Base-by-base conservation (phyloP, 805 yeast genomes). In the Geotrichum ghanense region DNA sequence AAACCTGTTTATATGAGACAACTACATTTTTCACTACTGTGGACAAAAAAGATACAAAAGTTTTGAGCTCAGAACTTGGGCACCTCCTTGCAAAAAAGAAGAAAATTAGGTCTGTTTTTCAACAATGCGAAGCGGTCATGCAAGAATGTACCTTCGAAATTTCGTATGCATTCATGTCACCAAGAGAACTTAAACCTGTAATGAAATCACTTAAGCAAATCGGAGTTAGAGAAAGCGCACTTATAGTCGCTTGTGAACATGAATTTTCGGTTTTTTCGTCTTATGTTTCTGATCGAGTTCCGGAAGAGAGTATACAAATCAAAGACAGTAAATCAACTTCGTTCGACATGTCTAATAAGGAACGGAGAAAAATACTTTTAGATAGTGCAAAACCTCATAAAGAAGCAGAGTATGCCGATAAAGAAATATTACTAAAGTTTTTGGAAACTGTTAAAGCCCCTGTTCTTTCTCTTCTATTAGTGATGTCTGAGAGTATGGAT, bases 101-200 rank as follows among this genome's bases (percentile, higher is more conserved):
- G 0, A 23, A 55, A 1, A 55, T 72, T 3, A 53, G 65, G 27
- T 51, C 61, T 1, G 65, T 68, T 37, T 56, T 71, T 6, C 57
- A 55, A 7, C 54, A 60, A 12, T 65, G 72, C 43, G 59, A 64
- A 23, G 56, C 65, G 4, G 74, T 69, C 1, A 54, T 72, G 23
- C 66, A 70, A 26, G 78, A 74, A 52, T 71, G 76, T 50, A 56
- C 67, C 2, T 74, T 70, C 50, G 79, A 74, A 52, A 59, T 73
- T 1, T 70, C 78, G 1, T 74, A 70, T 50, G 69, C 78, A 0
- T 69, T 62, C 46, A 54, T 71, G 17, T 66, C 77, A 0, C 78
- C 79, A 21, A 54, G 57, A 5, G 68, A 67, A 40, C 51, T 73
- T 24, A 62, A 65, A 40, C 60, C 65, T 3, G 51, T 66, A 2